phyloP scores from a whole-genome alignment of 345 rosid species.

The Citrus reticulata region DNA sequence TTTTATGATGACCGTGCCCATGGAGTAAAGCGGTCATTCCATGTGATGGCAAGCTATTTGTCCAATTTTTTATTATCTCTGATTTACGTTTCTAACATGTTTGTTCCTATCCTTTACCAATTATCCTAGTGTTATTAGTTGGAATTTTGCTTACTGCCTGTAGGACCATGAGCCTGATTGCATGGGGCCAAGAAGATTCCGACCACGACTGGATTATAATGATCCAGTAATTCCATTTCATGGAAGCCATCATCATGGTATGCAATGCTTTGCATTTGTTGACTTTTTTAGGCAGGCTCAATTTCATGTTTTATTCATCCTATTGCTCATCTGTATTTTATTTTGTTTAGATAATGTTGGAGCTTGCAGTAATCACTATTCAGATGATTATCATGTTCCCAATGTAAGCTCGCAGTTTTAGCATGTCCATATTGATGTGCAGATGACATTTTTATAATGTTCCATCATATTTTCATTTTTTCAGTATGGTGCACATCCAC shows the following conservation, averaged over 20 bases:
- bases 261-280: not conserved
- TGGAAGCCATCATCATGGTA: slow-evolving; percentile 46
- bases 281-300: slow-evolving; percentile 1
- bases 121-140: slow-evolving; percentile 1
- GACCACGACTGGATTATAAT: slow-evolving; percentile 41
- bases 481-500: slow-evolving; percentile 43
- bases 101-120: not conserved
- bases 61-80: not conserved
- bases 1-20: slow-evolving; percentile 33
- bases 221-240: slow-evolving; percentile 32
- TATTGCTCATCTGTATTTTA: slow-evolving; percentile 14
- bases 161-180: slow-evolving; percentile 52
- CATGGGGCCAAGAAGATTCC: slow-evolving; percentile 39
- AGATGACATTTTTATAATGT: slow-evolving; percentile 5
- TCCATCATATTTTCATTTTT: slow-evolving; percentile 10
- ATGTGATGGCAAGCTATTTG: slow-evolving; percentile 30
- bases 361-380: slow-evolving; percentile 30
- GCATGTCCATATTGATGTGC: not conserved
- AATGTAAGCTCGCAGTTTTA: slow-evolving; percentile 39
- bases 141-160: slow-evolving; percentile 8
- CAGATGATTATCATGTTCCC: slow-evolving; percentile 41
- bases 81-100: not conserved
- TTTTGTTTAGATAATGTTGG: slow-evolving; percentile 40
- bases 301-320: not conserved
- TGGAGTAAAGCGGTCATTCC: slow-evolving; percentile 51